These are phyloP conservation scores for Podospora pseudocomata DNA, from an alignment of 495 filamentous ascomycete species.

Conservation along the genomic window DNA sequence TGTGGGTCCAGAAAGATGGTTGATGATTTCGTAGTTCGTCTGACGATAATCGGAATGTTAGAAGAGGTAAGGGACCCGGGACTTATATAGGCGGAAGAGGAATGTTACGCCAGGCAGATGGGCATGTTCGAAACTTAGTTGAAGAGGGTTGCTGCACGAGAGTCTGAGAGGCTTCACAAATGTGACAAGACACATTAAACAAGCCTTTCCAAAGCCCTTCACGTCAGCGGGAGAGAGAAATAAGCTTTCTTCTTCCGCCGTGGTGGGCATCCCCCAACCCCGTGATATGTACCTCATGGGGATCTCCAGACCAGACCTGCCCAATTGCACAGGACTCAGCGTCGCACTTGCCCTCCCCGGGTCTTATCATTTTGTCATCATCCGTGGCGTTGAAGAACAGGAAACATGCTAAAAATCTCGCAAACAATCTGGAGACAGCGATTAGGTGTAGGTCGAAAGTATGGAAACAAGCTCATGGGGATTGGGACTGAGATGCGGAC, in stretches of 20 bases:
- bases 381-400: neutral
- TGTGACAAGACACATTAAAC: neutral
- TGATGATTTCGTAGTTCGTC: neutral
- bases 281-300: neutral
- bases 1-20: neutral
- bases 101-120: neutral
- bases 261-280: neutral
- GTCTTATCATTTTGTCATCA: neutral
- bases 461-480: neutral
- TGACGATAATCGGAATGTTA: neutral
- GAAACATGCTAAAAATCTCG: neutral
- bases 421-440: neutral
- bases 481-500: neutral
- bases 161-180: neutral
- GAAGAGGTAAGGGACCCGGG: neutral
- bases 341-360: neutral
- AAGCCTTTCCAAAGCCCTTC: neutral
- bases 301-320: neutral
- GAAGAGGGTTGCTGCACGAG: neutral
- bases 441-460: neutral
- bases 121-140: neutral
- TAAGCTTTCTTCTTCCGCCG: conserved; percentile 5
- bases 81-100: neutral
- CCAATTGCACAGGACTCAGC: neutral
- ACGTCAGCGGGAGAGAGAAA: conserved; percentile 1